Conservation (phyloP, 108 stramenopile genomes). For the Skeletonema grethae region DNA sequence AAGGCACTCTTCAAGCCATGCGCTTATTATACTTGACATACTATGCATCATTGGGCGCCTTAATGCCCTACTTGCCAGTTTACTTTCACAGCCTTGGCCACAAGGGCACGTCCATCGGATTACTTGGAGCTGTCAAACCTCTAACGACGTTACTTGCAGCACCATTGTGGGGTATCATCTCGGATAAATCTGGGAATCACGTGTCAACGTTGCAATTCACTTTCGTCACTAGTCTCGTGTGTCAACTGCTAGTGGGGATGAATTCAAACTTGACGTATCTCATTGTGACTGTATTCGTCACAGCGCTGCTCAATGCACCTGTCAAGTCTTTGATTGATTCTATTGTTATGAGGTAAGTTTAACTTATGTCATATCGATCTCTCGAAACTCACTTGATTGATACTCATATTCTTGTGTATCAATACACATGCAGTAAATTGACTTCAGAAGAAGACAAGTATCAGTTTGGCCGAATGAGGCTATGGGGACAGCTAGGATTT, state of each 20-base stretch:
- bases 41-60: slow-evolving; percentile 87
- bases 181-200: slow-evolving; percentile 76
- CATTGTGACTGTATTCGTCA: slow-evolving; percentile 75
- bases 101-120: slow-evolving; percentile 83
- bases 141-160: slow-evolving; percentile 92
- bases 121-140: slow-evolving; percentile 93
- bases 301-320: slow-evolving; percentile 93
- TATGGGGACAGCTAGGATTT: slow-evolving; percentile 97
- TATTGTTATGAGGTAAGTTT: slow-evolving; percentile 69
- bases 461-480: slow-evolving; percentile 88
- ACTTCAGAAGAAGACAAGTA: slow-evolving; percentile 57
- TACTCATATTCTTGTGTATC: not conserved
- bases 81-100: slow-evolving; percentile 94
- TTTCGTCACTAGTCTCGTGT: slow-evolving; percentile 79
- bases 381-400: not conserved
- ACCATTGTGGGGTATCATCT: slow-evolving; percentile 92
- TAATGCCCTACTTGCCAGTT: slow-evolving; percentile 94
- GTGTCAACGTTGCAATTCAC: slow-evolving; percentile 85
- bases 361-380: not conserved
- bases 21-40: slow-evolving; percentile 87
- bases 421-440: slow-evolving; percentile 15
- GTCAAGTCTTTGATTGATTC: slow-evolving; percentile 93
- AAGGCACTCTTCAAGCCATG: slow-evolving; percentile 59
- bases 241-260: slow-evolving; percentile 72
- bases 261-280: slow-evolving; percentile 68